Evolutionary conservation across 306 rosid species (phyloP), one percentile per base, ranked within the genome.

Genomic region (Rosa rugosa): DNA sequence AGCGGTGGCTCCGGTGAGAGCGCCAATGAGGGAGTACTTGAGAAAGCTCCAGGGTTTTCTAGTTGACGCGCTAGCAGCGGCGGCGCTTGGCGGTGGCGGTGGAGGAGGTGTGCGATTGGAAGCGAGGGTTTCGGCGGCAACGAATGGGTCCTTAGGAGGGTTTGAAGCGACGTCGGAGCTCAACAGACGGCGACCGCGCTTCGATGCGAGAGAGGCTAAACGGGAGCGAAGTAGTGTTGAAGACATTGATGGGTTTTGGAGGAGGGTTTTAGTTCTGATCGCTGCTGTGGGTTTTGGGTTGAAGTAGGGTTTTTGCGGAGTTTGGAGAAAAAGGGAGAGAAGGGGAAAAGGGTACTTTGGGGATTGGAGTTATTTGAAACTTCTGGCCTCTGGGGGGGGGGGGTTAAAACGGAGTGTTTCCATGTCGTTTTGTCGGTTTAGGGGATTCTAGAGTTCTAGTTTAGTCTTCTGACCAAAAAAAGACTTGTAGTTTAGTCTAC

Each of bases 141-240:
- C 36, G 46, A 88, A 47, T 1, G 92, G 81, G 77, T 82, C 87
- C 64, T 84, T 89, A 60, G 86, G 84, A 83, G 86, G 73, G 23
- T 56, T 80, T 2, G 92, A 80, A 36, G 82, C 82, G 46, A 81
- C 70, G 20, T 75, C 77, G 78, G 92, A 82, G 90, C 87, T 84
- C 65, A 89, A 31, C 0, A 83, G 44, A 41, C 92, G 90, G 25
- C 81, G 82, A 71, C 75, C 69, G 23, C 79, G 73, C 70, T 79
- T 86, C 3, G 77, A 67, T 5, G 84, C 41, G 47, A 31, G 23
- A 27, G 83, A 70, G 72, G 50, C 5, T 13, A 79, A 72, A 41
- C 88, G 92, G 44, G 86, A 80, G 22, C 88, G 85, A 22, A 76
- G 77, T 0, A 81, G 40, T 18, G 75, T 36, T 11, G 90, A 75